A percentile compares a stretch with the other conserved stretches of the same genome.
Evolutionary conservation across 257 asterid genomes (phyloP).

Genomic region (Solanum ossicruentum): DNA sequence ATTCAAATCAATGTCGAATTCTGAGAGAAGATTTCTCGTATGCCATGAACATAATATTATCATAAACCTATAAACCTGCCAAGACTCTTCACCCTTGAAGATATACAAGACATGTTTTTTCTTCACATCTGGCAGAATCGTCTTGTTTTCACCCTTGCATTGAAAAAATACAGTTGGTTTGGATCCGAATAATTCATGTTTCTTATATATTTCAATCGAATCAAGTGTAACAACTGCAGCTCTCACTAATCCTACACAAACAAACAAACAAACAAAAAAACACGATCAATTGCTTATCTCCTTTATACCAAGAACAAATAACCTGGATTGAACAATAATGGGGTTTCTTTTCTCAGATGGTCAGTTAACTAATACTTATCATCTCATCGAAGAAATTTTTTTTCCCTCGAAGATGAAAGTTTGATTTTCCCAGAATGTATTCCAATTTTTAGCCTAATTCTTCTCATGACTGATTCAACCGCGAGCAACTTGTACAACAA

Average conservation of each 20-base stretch:
- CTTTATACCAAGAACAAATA: background rate
- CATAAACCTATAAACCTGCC: constrained; percentile 49
- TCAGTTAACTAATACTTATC: no score
- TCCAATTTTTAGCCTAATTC: no score
- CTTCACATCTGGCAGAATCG: constrained; percentile 58
- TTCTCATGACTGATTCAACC: no score
- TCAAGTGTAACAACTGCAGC: constrained; percentile 54
- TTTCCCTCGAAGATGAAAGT: no score
- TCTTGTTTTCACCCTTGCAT: constrained; percentile 54
- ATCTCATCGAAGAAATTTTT: background rate
- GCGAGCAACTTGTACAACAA: no score
- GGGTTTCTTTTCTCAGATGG: no score
- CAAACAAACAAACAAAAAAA: background rate
- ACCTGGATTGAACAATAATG: background rate
- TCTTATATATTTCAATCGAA: constrained; percentile 45
- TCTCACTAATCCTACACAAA: constrained; percentile 22
- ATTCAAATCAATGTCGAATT: background rate
- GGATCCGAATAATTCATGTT: constrained; percentile 50
- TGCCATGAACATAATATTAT: background rate
- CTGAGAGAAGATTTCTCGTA: background rate
- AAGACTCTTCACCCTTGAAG: constrained; percentile 79
- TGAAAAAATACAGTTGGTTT: constrained; percentile 46
- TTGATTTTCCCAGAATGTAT: no score
- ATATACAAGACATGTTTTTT: constrained; percentile 32
- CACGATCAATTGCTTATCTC: background rate